phyloP scores from a whole-genome alignment of 768 basidiomycete species.

The Strobilomyces dryophilus region DNA sequence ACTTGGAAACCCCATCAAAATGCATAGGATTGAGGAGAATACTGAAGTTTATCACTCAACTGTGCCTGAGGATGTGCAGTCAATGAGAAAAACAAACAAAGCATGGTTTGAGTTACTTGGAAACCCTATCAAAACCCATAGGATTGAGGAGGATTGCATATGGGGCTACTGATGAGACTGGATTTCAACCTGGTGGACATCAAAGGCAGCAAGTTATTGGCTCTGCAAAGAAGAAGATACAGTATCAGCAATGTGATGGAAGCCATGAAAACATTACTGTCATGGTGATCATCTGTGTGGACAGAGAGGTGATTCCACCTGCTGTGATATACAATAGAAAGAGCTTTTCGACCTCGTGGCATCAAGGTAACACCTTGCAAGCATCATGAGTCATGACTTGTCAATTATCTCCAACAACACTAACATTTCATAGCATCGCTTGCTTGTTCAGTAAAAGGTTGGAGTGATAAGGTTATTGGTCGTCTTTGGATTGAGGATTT shows the following conservation, averaged over 20 bases:
- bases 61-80: conserved; percentile 26
- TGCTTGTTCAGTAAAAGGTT: conserved; percentile 21
- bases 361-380: conserved; percentile 15
- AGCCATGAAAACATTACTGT: conserved; percentile 24
- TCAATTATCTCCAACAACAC: too few relatives aligned
- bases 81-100: too few relatives aligned
- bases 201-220: conserved; percentile 5
- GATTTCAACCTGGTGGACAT: conserved; percentile 10
- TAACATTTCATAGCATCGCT: neutral
- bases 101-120: conserved; percentile 34
- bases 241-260: conserved; percentile 21
- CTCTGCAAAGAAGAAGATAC: neutral
- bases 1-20: too few relatives aligned
- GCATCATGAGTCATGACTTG: conserved; percentile 15
- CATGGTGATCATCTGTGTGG: conserved; percentile 39
- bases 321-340: conserved; percentile 30
- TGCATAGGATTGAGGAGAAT: too few relatives aligned
- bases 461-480: conserved; percentile 28
- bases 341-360: conserved; percentile 21
- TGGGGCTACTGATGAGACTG: conserved; percentile 18
- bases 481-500: conserved; percentile 30
- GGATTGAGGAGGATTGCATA: conserved; percentile 5
- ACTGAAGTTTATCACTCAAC: neutral
- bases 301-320: conserved; percentile 36
- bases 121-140: conserved; percentile 4